phyloP scores from a whole-genome alignment of 2,329 filamentous ascomycete genomes.

The Diplodia corticola region DNA sequence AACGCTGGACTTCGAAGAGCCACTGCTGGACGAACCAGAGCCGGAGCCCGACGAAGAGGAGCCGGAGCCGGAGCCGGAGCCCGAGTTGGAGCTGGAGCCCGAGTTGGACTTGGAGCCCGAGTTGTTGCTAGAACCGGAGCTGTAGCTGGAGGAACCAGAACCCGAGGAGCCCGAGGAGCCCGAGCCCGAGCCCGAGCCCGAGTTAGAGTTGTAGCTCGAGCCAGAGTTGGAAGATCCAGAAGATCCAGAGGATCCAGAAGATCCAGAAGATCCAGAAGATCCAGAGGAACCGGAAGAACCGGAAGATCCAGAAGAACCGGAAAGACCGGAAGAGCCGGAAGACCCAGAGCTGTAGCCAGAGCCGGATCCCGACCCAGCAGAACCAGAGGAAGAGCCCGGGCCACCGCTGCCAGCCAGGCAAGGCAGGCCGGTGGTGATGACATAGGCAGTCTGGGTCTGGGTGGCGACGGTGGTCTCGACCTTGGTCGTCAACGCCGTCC shows the following conservation, averaged over 20 bases:
- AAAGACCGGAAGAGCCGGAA: background rate
- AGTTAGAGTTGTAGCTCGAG: background rate
- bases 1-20: background rate
- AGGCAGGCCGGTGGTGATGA: background rate
- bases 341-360: background rate
- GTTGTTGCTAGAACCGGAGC: background rate
- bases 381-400: background rate
- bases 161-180: background rate
- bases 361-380: background rate
- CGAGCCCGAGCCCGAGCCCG: background rate
- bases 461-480: background rate
- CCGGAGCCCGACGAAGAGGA: background rate
- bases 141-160: background rate
- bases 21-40: background rate
- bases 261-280: background rate
- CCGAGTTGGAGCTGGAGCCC: background rate
- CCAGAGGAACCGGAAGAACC: background rate
- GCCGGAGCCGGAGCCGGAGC: background rate
- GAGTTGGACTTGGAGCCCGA: background rate
- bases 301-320: background rate
- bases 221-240: background rate
- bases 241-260: background rate
- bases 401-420: background rate
- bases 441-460: background rate
- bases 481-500: slow-evolving; percentile 2